Conservation (phyloP, 176 grass and related monocot genomes). For the Musa itinerans region DNA sequence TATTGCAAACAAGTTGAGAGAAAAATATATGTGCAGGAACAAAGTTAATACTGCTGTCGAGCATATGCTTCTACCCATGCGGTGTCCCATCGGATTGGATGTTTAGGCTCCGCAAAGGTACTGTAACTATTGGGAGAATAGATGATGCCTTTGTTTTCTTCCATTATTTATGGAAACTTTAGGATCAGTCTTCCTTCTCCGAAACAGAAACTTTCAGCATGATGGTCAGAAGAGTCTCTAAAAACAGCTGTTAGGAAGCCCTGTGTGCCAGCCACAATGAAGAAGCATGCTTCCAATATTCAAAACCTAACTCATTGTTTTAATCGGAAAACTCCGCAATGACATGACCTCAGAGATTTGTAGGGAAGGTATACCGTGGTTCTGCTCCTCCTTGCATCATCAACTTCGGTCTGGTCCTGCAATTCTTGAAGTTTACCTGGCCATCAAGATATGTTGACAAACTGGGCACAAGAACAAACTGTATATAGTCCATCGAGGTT, state of each 20-base stretch:
- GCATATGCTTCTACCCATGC: not conserved
- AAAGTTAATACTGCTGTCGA: not conserved
- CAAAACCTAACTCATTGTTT: not conserved
- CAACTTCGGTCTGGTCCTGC: not conserved
- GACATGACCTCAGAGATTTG: not conserved
- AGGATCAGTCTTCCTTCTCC: not conserved
- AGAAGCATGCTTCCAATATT: not conserved
- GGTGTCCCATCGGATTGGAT: slow-evolving; percentile 5
- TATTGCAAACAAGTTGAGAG: no score
- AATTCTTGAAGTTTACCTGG: no score
- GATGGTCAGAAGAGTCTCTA: no score
- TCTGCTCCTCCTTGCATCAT: not conserved
- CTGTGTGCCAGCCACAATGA: not conserved
- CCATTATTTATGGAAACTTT: not conserved
- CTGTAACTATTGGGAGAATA: not conserved
- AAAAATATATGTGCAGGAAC: not conserved
- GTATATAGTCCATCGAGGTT: not conserved
- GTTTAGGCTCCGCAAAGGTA: not conserved
- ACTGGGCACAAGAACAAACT: not conserved
- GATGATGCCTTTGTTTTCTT: not conserved
- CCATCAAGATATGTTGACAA: not conserved
- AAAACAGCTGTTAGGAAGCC: not conserved
- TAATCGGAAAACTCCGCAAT: not conserved
- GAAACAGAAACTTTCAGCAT: not conserved
- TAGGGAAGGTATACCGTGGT: not conserved